Percentiles rank a stretch among this genome's conserved stretches.
phyloP scores from a whole-genome alignment of 2,329 filamentous ascomycete genomes.

The Podosphaera leucotricha region DNA sequence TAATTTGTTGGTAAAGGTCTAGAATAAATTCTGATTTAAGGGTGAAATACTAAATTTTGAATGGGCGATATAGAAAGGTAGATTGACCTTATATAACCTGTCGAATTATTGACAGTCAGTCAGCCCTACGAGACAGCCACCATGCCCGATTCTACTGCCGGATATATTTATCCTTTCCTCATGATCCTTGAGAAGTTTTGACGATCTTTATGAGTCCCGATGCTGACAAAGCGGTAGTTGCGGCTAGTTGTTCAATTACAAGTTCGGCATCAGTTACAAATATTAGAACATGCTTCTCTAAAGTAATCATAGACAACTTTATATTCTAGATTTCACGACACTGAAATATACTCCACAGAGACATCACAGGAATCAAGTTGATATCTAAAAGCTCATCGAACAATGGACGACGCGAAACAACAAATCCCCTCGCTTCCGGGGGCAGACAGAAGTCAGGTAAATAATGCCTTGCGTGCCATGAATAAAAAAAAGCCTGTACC shows the following conservation, averaged over 20 bases:
- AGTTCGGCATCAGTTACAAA: not conserved
- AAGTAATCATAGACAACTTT: not conserved
- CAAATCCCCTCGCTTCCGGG: slow-evolving; percentile 6
- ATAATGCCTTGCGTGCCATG: slow-evolving; percentile 81
- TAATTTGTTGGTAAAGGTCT: too few relatives aligned
- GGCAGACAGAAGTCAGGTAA: slow-evolving; percentile 30
- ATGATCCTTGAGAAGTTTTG: not conserved
- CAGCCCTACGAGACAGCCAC: too few relatives aligned
- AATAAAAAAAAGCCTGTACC: slow-evolving; percentile 85
- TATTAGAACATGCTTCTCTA: not conserved
- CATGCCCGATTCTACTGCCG: too few relatives aligned
- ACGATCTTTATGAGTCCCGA: not conserved
- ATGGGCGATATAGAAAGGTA: too few relatives aligned
- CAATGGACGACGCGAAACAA: slow-evolving; percentile 14
- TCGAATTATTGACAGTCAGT: too few relatives aligned
- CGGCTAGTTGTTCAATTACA: not conserved
- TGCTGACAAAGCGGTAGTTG: not conserved
- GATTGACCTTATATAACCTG: too few relatives aligned
- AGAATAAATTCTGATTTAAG: too few relatives aligned
- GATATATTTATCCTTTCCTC: not conserved
- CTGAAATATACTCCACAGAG: not conserved
- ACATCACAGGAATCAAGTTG: not conserved
- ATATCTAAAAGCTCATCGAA: slow-evolving; percentile 1
- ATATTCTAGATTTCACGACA: not conserved
- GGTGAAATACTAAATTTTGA: too few relatives aligned